Percentiles rank a stretch among this genome's conserved stretches.
Evolutionary conservation across 2,329 filamentous ascomycete genomes (phyloP).

Genomic region (Fusarium keratoplasticum): DNA sequence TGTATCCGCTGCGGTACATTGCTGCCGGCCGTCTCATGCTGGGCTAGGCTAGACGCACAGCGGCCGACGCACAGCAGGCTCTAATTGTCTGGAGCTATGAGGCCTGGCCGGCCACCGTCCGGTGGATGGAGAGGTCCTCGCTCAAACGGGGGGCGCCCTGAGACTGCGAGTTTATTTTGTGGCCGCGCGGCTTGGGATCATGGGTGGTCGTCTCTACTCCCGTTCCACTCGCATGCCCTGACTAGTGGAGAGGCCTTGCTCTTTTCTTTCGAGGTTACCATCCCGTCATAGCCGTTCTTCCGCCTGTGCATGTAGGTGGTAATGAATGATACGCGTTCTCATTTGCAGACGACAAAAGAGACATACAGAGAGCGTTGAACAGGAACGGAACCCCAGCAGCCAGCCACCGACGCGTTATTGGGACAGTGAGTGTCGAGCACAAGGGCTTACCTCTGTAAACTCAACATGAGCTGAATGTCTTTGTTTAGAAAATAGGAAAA

Average conservation of each 20-base stretch:
- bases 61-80: neutral
- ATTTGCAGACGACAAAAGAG: neutral
- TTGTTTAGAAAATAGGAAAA: neutral
- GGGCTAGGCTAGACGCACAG: conserved; percentile 1
- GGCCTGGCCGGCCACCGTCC: neutral
- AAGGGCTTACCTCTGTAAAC: neutral
- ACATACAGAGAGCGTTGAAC: conserved; percentile 7
- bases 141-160: conserved; percentile 17
- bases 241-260: conserved; percentile 30
- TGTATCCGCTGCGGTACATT: conserved; percentile 13
- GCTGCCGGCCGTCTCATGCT: neutral
- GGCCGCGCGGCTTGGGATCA: conserved; percentile 36
- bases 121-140: neutral
- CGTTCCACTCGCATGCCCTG: conserved; percentile 32
- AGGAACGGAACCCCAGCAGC: conserved; percentile 7
- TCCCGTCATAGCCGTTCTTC: conserved; percentile 37
- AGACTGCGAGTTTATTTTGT: conserved; percentile 39
- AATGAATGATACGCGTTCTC: conserved; percentile 18
- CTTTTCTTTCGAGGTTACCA: conserved; percentile 29
- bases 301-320: conserved; percentile 21
- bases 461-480: neutral
- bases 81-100: neutral
- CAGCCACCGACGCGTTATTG: conserved; percentile 31
- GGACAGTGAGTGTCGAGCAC: neutral
- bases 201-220: conserved; percentile 1